phyloP scores from a whole-genome alignment of 163 green algal species.

The Smithsoniella earleae region DNA sequence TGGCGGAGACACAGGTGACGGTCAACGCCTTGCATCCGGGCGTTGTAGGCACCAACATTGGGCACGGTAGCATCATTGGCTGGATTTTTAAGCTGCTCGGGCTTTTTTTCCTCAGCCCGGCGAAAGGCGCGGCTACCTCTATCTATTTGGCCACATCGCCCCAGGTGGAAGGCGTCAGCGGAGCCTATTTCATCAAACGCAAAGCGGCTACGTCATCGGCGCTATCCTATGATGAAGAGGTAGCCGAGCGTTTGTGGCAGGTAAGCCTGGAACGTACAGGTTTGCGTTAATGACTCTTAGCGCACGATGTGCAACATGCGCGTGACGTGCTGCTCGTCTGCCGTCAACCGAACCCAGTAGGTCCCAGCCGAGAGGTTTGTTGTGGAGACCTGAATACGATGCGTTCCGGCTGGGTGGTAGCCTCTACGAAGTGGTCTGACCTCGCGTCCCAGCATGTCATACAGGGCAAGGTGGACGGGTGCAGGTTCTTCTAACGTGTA shows the following conservation, averaged over 20 bases:
- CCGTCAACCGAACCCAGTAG: no score
- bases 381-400: no score
- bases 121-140: conserved; percentile 56
- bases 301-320: no score
- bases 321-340: no score
- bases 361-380: no score
- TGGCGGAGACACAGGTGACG: no score
- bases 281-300: no score
- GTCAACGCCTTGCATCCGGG: conserved; percentile 67
- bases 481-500: no score
- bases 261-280: conserved; percentile 53
- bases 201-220: conserved; percentile 33
- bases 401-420: no score
- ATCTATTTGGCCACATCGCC: conserved; percentile 58
- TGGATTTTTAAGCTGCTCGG: background rate
- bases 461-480: no score
- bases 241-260: conserved; percentile 46
- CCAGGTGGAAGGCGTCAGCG: conserved; percentile 49
- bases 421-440: no score
- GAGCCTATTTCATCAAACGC: conserved; percentile 61
- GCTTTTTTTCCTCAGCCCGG: conserved; percentile 35
- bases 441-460: no score
- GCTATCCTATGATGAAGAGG: conserved; percentile 46
- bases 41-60: conserved; percentile 54
- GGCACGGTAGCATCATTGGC: conserved; percentile 13